Percentiles rank a stretch among this genome's conserved stretches.
Conservation (phyloP, 441 rosid species). For the Croton setiger region DNA sequence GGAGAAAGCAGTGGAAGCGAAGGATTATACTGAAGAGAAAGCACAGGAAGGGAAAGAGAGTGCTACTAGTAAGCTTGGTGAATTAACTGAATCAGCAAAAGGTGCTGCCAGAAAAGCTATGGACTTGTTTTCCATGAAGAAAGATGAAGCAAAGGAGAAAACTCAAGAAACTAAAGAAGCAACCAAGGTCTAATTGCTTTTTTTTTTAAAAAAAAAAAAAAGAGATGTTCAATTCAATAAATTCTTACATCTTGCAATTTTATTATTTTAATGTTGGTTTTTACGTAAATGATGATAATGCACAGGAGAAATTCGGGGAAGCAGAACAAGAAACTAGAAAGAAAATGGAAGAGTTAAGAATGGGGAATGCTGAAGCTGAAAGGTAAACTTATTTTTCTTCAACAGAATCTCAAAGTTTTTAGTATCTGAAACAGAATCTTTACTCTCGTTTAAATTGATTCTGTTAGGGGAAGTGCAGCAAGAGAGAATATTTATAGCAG, state of each 20-base stretch:
- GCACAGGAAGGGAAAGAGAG: constrained; percentile 39
- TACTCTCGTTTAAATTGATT: neutral
- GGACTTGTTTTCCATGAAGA: constrained; percentile 49
- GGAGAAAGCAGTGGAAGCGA: constrained; percentile 32
- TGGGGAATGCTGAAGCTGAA: constrained; percentile 32
- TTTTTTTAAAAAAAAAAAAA: no score
- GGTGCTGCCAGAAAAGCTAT: constrained; percentile 56
- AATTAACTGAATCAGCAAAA: constrained; percentile 43
- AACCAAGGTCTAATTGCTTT: constrained; percentile 42
- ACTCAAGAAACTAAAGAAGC: constrained; percentile 35
- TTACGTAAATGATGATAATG: no score
- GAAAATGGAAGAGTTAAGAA: constrained; percentile 47
- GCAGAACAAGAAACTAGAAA: constrained; percentile 42
- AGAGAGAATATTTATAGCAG: constrained; percentile 20
- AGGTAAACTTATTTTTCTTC: neutral
- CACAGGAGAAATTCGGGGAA: constrained; percentile 43
- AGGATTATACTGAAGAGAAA: constrained; percentile 37
- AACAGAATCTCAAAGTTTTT: no score
- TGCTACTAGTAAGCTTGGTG: constrained; percentile 40
- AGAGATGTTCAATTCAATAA: no score
- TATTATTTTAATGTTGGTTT: no score
- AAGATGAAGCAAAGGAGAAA: constrained; percentile 54
- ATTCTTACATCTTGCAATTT: no score
- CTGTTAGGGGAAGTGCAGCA: constrained; percentile 33
- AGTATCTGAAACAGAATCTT: no score